Conservation (phyloP, 352 stramenopile species). For the Globisporangium alternatum region DNA sequence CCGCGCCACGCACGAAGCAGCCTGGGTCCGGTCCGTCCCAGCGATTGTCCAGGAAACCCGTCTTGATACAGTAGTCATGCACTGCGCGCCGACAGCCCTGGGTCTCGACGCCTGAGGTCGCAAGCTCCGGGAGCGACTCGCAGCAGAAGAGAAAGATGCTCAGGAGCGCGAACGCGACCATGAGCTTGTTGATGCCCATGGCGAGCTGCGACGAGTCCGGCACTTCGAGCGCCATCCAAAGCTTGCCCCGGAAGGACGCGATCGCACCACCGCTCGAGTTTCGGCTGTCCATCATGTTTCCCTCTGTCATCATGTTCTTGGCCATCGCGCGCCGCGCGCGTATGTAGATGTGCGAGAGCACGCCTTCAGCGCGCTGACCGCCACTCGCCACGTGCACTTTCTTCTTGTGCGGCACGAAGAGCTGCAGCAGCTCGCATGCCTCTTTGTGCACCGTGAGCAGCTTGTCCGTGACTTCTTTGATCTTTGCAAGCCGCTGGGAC, state of each 20-base stretch:
- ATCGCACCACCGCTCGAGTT: slow-evolving; percentile 15
- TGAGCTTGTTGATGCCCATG: slow-evolving; percentile 46
- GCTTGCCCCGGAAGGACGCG: slow-evolving; percentile 30
- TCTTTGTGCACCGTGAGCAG: slow-evolving; percentile 43
- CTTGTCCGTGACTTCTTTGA: slow-evolving; percentile 41
- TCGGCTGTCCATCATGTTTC: slow-evolving; percentile 4
- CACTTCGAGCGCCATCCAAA: slow-evolving; percentile 62
- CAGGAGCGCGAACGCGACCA: slow-evolving; percentile 50
- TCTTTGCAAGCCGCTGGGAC: slow-evolving; percentile 31
- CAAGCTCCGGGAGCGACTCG: slow-evolving; percentile 68
- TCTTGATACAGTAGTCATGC: slow-evolving; percentile 42
- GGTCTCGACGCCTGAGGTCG: slow-evolving; percentile 40
- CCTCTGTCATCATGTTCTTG: not conserved
- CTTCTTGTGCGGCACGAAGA: slow-evolving; percentile 59
- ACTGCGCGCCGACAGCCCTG: slow-evolving; percentile 45
- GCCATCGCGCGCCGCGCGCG: slow-evolving; percentile 25
- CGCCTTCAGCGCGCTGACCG: slow-evolving; percentile 18
- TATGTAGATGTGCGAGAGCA: slow-evolving; percentile 48
- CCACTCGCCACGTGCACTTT: slow-evolving; percentile 3
- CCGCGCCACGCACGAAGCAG: slow-evolving; percentile 40
- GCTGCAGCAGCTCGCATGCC: slow-evolving; percentile 29
- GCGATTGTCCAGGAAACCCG: slow-evolving; percentile 19
- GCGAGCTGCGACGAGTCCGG: slow-evolving; percentile 55
- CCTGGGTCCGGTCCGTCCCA: slow-evolving; percentile 29
- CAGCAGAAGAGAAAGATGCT: slow-evolving; percentile 72